Conservation (phyloP, 805 yeast genomes). For the Metschnikowia peoriensis region DNA sequence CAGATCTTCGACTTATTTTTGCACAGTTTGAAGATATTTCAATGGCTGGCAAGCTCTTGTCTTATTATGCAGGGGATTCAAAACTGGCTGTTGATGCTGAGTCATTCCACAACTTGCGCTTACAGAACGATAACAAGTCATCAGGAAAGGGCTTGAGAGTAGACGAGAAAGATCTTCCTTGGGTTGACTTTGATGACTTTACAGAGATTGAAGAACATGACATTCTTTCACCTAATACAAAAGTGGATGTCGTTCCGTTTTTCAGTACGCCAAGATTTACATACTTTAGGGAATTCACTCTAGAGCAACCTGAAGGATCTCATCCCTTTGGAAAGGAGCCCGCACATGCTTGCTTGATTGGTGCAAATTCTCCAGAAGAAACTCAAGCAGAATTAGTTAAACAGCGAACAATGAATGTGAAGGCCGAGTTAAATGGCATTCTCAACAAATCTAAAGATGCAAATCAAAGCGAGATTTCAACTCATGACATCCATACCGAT, state of each 20-base stretch:
- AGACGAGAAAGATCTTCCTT: slow-evolving; percentile 37
- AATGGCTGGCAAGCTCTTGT: slow-evolving; percentile 23
- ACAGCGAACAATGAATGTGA: slow-evolving; percentile 16
- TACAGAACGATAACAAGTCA: slow-evolving; percentile 1
- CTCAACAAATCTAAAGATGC: slow-evolving; percentile 11
- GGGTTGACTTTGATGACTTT: slow-evolving; percentile 80
- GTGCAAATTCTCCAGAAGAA: slow-evolving; percentile 50
- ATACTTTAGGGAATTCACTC: slow-evolving; percentile 53
- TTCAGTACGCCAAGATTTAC: slow-evolving; percentile 56
- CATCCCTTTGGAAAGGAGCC: slow-evolving; percentile 61
- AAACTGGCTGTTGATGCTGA: slow-evolving; percentile 12
- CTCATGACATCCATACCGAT: neutral
- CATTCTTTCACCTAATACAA: slow-evolving; percentile 39
- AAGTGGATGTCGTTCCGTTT: slow-evolving; percentile 46
- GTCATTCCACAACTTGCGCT: slow-evolving; percentile 8
- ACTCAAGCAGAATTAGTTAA: slow-evolving; percentile 49
- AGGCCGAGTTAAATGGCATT: slow-evolving; percentile 13
- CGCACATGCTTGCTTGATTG: slow-evolving; percentile 67
- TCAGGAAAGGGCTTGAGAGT: slow-evolving; percentile 2
- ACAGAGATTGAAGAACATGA: slow-evolving; percentile 61
- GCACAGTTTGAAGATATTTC: slow-evolving; percentile 63
- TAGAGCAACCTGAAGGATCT: slow-evolving; percentile 39
- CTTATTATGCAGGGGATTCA: slow-evolving; percentile 17
- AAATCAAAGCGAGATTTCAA: neutral
- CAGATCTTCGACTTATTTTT: slow-evolving; percentile 66